Conservation (phyloP, 1,284 basidiomycete genomes). For the Bondarzewia mesenterica region DNA sequence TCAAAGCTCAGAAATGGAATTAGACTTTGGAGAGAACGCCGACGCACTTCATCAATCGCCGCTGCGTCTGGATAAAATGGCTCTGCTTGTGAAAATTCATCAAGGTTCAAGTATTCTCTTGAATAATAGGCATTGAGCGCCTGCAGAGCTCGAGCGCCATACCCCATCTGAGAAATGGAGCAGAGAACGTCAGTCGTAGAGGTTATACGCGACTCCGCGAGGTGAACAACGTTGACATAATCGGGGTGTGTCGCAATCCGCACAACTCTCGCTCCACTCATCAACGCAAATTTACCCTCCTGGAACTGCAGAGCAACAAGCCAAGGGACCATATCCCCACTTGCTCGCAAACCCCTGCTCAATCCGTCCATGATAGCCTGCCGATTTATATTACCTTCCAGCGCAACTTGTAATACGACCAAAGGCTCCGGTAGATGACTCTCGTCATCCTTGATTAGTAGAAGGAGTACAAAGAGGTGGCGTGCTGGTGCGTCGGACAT, state of each 20-base stretch:
- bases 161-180: no score
- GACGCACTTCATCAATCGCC: conserved; percentile 50
- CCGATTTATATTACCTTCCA: conserved; percentile 92
- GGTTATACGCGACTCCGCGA: conserved; percentile 2
- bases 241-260: conserved; percentile 95
- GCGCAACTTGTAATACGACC: conserved; percentile 90
- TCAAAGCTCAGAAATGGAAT: neutral
- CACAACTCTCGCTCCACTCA: conserved; percentile 90
- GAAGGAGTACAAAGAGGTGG: conserved; percentile 92
- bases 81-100: no score
- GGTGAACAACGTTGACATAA: conserved; percentile 83
- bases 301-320: conserved; percentile 94
- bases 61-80: conserved; percentile 57
- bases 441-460: conserved; percentile 84
- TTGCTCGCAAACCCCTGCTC: conserved; percentile 70
- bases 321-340: conserved; percentile 99
- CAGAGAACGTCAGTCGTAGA: conserved; percentile 30
- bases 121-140: conserved; percentile 87
- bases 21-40: neutral
- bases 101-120: conserved; percentile 85
- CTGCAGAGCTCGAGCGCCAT: conserved; percentile 88
- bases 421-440: conserved; percentile 86
- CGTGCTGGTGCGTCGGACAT: conserved; percentile 96
- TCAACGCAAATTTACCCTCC: conserved; percentile 87
- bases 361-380: conserved; percentile 84